These are phyloP conservation scores for Hypoxylon sp. DNA, from an alignment of 2,329 filamentous ascomycete species.

Conservation along the genomic window DNA sequence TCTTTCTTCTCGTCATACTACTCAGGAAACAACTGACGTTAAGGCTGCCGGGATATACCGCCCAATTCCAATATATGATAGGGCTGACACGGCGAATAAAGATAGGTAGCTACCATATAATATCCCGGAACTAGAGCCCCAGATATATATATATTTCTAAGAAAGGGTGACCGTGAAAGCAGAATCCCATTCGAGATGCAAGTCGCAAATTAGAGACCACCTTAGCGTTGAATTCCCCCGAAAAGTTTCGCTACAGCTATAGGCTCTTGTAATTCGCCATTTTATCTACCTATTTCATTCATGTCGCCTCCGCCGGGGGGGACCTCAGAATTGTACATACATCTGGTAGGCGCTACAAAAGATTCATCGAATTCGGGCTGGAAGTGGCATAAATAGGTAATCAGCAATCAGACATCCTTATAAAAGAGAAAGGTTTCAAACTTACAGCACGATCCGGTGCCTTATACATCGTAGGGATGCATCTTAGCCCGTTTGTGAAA, in stretches of 20 bases:
- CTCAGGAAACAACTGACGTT: too few species aligned
- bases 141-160: too few species aligned
- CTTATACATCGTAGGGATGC: slow-evolving; percentile 25
- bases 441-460: slow-evolving; percentile 21
- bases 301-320: slow-evolving; percentile 23
- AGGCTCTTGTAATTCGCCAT: not conserved
- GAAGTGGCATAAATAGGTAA: not conserved
- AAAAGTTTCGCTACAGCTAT: not conserved
- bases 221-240: not conserved
- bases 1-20: not conserved
- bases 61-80: too few species aligned
- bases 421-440: not conserved
- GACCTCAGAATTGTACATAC: slow-evolving; percentile 24
- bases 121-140: too few species aligned
- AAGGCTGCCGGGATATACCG: too few species aligned
- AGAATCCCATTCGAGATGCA: too few species aligned
- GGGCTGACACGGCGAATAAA: too few species aligned
- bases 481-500: slow-evolving; percentile 31
- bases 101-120: too few species aligned
- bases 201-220: too few species aligned
- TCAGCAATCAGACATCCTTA: not conserved
- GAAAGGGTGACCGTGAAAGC: too few species aligned
- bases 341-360: slow-evolving; percentile 19
- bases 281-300: not conserved
- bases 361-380: slow-evolving; percentile 32